phyloP scores from a whole-genome alignment of 1,284 basidiomycete genomes.

The Ceratobasidium theobromae region DNA sequence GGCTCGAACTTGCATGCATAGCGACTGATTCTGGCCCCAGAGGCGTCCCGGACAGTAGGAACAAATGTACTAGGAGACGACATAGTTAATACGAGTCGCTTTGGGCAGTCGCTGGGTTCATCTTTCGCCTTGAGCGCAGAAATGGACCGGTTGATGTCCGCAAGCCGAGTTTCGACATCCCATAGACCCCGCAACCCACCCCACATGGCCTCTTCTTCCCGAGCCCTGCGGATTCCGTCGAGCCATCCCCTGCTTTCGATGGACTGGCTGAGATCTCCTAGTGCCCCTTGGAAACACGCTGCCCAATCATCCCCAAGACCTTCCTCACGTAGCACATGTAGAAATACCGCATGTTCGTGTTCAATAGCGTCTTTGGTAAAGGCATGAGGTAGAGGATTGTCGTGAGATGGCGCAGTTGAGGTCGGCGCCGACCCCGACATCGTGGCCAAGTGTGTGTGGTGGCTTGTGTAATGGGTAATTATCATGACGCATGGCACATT shows the following conservation, averaged over 20 bases:
- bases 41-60: constrained; percentile 16
- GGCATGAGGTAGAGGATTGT: background rate
- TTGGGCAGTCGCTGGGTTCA: background rate
- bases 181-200: background rate
- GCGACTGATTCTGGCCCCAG: constrained; percentile 24
- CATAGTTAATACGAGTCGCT: constrained; percentile 1
- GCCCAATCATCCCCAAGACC: constrained; percentile 20
- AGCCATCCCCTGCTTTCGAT: constrained; percentile 23
- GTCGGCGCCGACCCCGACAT: background rate
- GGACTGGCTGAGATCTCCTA: constrained; percentile 13
- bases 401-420: background rate
- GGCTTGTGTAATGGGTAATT: background rate
- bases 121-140: background rate
- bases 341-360: constrained; percentile 9
- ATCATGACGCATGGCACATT: background rate
- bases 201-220: background rate
- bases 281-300: constrained; percentile 11
- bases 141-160: constrained; percentile 26
- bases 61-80: constrained; percentile 29
- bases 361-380: constrained; percentile 21
- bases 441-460: background rate
- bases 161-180: constrained; percentile 17
- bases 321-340: constrained; percentile 22
- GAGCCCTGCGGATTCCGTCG: constrained; percentile 6
- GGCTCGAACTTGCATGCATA: constrained; percentile 32